phyloP scores from a whole-genome alignment of 768 basidiomycete species.

The Calocybe gangraenosa region DNA sequence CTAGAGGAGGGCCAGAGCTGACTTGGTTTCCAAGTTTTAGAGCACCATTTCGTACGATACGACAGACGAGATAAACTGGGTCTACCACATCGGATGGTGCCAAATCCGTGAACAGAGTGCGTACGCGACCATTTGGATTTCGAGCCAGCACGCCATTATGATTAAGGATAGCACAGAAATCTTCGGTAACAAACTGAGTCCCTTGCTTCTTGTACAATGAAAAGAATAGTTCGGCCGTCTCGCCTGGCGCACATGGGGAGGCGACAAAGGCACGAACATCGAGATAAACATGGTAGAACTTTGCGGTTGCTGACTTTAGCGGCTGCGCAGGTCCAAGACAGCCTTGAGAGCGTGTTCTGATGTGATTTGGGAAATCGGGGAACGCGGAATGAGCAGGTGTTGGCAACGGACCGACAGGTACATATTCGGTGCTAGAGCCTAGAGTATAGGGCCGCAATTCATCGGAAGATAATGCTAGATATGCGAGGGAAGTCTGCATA shows the following conservation, averaged over 20 bases:
- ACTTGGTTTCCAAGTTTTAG: slow-evolving; percentile 66
- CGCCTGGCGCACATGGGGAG: slow-evolving; percentile 83
- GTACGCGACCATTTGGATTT: slow-evolving; percentile 69
- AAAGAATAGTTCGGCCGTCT: slow-evolving; percentile 91
- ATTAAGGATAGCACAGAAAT: slow-evolving; percentile 85
- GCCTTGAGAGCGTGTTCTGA: slow-evolving; percentile 35
- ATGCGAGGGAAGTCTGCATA: slow-evolving; percentile 81
- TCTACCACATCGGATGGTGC: slow-evolving; percentile 81
- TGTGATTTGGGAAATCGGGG: slow-evolving; percentile 46
- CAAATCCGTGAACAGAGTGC: slow-evolving; percentile 89
- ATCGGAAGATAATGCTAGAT: slow-evolving; percentile 54
- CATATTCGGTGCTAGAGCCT: slow-evolving; percentile 44
- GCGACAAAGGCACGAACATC: slow-evolving; percentile 93
- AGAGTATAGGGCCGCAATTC: slow-evolving; percentile 36
- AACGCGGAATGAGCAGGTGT: slow-evolving; percentile 71
- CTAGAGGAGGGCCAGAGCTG: slow-evolving; percentile 41
- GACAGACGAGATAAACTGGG: slow-evolving; percentile 85
- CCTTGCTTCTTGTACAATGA: slow-evolving; percentile 86
- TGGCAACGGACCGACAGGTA: slow-evolving; percentile 42
- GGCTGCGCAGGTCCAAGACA: slow-evolving; percentile 25
- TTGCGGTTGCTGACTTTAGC: slow-evolving; percentile 42
- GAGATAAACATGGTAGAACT: slow-evolving; percentile 87
- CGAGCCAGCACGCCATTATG: slow-evolving; percentile 87
- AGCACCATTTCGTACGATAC: slow-evolving; percentile 83
- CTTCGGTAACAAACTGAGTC: slow-evolving; percentile 87